Conservation (phyloP, 805 yeast species). For the Metahyphopichia silvanorum region DNA sequence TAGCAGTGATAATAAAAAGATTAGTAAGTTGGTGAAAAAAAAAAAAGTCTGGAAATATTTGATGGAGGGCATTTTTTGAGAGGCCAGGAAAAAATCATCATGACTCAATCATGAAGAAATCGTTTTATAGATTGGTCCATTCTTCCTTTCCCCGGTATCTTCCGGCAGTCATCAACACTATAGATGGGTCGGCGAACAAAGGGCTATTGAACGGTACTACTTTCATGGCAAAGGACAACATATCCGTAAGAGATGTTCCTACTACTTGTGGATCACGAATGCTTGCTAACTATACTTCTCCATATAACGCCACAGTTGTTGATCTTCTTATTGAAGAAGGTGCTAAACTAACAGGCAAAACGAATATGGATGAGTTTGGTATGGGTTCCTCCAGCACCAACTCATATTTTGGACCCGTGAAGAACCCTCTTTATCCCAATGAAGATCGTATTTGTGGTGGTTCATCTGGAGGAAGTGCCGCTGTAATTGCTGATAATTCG, state of each 20-base stretch:
- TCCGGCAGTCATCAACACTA: no score
- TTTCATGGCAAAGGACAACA: conserved; percentile 64
- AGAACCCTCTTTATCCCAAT: conserved; percentile 44
- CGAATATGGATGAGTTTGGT: conserved; percentile 95
- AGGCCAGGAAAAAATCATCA: no score
- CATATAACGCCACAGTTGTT: conserved; percentile 78
- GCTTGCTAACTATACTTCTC: conserved; percentile 60
- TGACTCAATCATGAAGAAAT: no score
- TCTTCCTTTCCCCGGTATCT: no score
- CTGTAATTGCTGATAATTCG: conserved; percentile 72
- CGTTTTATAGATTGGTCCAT: no score
- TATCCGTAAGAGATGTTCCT: conserved; percentile 56
- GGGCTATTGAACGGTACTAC: conserved; percentile 6
- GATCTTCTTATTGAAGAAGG: conserved; percentile 51
- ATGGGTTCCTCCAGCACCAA: conserved; percentile 81
- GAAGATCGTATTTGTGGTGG: conserved; percentile 64
- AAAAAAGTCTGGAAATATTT: no score
- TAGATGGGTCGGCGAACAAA: neutral
- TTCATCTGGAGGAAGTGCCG: conserved; percentile 95
- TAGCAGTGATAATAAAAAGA: neutral
- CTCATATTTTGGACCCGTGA: conserved; percentile 54
- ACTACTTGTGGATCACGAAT: conserved; percentile 81
- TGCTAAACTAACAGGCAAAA: conserved; percentile 63
- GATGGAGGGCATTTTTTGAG: no score
- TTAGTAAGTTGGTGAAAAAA: no score